Percentiles rank a stretch among this genome's conserved stretches.
Conservation (phyloP, 768 basidiomycete species). For the Leccinum uliginosum region DNA sequence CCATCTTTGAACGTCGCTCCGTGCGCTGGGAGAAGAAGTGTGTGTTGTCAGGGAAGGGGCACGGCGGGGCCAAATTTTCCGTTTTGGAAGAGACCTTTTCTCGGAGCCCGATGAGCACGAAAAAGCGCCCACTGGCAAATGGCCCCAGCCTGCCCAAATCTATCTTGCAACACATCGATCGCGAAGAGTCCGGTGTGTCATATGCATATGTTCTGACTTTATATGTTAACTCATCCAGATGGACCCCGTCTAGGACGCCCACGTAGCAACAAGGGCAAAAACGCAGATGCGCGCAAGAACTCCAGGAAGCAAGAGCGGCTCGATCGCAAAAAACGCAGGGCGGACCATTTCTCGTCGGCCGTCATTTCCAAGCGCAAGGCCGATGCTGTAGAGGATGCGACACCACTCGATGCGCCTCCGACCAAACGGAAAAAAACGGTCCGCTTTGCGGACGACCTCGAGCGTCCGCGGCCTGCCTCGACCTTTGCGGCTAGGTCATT, state of each 20-base stretch:
- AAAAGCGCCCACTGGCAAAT: conserved; percentile 1
- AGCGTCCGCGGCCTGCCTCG: not conserved
- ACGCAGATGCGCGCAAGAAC: conserved; percentile 49
- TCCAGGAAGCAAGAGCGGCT: conserved; percentile 58
- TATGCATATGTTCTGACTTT: not conserved
- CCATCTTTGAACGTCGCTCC: too few relatives aligned
- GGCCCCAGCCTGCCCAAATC: conserved; percentile 27
- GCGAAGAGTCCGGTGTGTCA: conserved; percentile 9
- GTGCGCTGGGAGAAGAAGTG: too few relatives aligned
- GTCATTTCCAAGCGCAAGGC: conserved; percentile 35
- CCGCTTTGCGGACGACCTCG: conserved; percentile 10
- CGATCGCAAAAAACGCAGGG: conserved; percentile 58
- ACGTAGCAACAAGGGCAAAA: conserved; percentile 6
- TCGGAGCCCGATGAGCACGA: conserved; percentile 8
- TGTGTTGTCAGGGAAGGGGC: too few relatives aligned
- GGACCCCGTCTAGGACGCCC: not conserved
- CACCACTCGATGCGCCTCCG: conserved; percentile 37
- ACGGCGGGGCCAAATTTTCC: not conserved
- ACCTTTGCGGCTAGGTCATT: not conserved
- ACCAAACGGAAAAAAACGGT: conserved; percentile 42
- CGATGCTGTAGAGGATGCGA: conserved; percentile 20
- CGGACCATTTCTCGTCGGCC: conserved; percentile 47
- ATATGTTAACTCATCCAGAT: not conserved
- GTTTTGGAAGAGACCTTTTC: not conserved
- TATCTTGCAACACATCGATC: conserved; percentile 25